Base-by-base conservation (phyloP, 2,329 filamentous ascomycete genomes). In the Aspergillus tubingensis region DNA sequence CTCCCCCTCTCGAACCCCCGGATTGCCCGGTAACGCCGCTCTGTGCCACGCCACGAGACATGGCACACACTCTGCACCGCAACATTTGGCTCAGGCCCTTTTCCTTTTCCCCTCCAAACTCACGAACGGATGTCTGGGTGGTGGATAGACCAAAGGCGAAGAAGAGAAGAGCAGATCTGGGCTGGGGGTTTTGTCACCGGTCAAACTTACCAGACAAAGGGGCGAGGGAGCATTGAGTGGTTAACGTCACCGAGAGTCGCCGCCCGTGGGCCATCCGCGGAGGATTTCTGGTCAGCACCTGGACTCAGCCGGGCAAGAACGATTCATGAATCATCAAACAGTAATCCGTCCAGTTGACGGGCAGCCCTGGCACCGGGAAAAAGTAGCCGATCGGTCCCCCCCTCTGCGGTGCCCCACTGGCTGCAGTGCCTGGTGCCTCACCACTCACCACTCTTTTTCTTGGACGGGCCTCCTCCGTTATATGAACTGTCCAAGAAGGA, bases 161-260 rank as follows among this genome's bases (percentile, higher is more conserved):
- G 21, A 32, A 27, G 21, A 36, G 38, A 21, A 49, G 21, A 32
- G 21, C 27, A 36, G 38, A 36, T 38, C 38, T 43, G 23, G 41
- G 30, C 30, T 57, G 48, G 38, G 48, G 32, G 27, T 17, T 13
- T 36, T 57, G 38, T 48, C 48, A 38, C 32, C 32, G 43, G 43
- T 32, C 15, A 62, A 60, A 62, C 54, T 39, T 62, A 62, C 54
- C 49, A 48, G 54, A 62, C 58, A 62, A 58, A 60, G 43, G 49
- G 43, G 8, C 43, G 53, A 57, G 49, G 30, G 36, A 17, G 52
- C 53, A 54, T 55, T 62, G 54, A 63, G 62, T 65, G 59, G 63
- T 63, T 58, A 62, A 66, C 64, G 64, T 66, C 64, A 66, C 64
- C 50, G 53, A 50, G 25, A 39, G 51, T 48, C 32, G 47, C 23